Evolutionary conservation across 768 basidiomycete species (phyloP).

Genomic region (Exidia glandulosa): DNA sequence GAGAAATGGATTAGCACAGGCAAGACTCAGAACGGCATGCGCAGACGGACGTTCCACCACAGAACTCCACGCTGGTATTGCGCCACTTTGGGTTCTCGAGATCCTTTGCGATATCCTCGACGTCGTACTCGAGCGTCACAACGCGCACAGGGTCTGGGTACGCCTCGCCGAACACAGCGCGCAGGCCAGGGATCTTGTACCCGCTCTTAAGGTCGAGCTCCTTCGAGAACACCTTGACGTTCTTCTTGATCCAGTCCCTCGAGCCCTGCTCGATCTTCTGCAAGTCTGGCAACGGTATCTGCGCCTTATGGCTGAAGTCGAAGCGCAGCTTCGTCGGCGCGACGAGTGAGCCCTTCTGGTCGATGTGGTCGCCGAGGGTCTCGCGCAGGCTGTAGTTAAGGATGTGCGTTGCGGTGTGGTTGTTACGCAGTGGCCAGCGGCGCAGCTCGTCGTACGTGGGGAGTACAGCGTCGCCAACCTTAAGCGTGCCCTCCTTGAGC

Average conservation of each 20-base stretch:
- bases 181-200: slow-evolving; percentile 80
- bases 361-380: slow-evolving; percentile 91
- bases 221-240: slow-evolving; percentile 81
- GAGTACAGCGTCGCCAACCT: slow-evolving; percentile 70
- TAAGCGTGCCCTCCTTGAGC: slow-evolving; percentile 78
- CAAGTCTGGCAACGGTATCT: slow-evolving; percentile 67
- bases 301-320: slow-evolving; percentile 97
- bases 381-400: slow-evolving; percentile 91
- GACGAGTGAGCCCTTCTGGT: slow-evolving; percentile 96
- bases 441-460: slow-evolving; percentile 94
- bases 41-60: slow-evolving; percentile 83
- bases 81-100: slow-evolving; percentile 87
- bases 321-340: slow-evolving; percentile 93
- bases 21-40: not conserved
- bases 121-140: slow-evolving; percentile 77
- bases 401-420: slow-evolving; percentile 97
- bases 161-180: slow-evolving; percentile 95
- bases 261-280: slow-evolving; percentile 73
- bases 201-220: slow-evolving; percentile 72
- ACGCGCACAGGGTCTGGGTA: slow-evolving; percentile 98
- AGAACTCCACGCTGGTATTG: slow-evolving; percentile 88
- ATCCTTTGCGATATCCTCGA: slow-evolving; percentile 82
- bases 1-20: not conserved
- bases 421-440: slow-evolving; percentile 91
- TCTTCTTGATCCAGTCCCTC: slow-evolving; percentile 80